Percentiles rank a stretch among this genome's conserved stretches.
phyloP scores from a whole-genome alignment of 371 early-diverging fungal species.

The Lichtheimia ramosa region DNA sequence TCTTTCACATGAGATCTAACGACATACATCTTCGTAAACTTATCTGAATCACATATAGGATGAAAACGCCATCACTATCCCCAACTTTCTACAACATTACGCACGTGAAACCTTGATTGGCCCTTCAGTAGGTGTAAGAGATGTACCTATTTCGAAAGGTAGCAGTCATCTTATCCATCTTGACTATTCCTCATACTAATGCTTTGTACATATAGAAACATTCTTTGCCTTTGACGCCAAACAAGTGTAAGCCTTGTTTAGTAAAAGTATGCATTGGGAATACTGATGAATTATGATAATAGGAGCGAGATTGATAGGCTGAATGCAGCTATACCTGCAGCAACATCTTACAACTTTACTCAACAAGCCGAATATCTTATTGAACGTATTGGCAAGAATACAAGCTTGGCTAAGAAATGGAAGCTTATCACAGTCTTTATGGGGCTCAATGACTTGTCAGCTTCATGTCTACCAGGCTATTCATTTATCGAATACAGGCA shows the following conservation, averaged over 20 bases:
- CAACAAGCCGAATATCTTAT: constrained; percentile 36
- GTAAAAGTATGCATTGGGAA: neutral
- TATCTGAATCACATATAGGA: constrained; percentile 22
- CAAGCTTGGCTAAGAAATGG: constrained; percentile 22
- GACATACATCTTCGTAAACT: neutral
- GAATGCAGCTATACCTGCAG: constrained; percentile 31
- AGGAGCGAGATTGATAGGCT: constrained; percentile 13
- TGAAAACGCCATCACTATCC: constrained; percentile 21
- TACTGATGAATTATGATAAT: neutral
- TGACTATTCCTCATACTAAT: too few species aligned
- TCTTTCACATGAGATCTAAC: neutral
- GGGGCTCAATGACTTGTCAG: constrained; percentile 31
- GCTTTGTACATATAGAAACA: constrained; percentile 15
- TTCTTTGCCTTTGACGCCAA: constrained; percentile 26
- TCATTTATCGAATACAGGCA: neutral
- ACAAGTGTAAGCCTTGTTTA: constrained; percentile 20
- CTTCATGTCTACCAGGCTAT: constrained; percentile 24
- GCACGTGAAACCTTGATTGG: constrained; percentile 17
- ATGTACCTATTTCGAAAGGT: too few species aligned
- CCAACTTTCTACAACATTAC: constrained; percentile 31
- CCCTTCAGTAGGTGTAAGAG: constrained; percentile 23
- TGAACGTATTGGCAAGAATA: constrained; percentile 20
- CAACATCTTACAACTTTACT: constrained; percentile 20
- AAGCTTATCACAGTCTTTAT: constrained; percentile 36
- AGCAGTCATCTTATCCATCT: too few species aligned